phyloP scores from a whole-genome alignment of 2,329 filamentous ascomycete species.

The Sclerotinia trifoliorum region DNA sequence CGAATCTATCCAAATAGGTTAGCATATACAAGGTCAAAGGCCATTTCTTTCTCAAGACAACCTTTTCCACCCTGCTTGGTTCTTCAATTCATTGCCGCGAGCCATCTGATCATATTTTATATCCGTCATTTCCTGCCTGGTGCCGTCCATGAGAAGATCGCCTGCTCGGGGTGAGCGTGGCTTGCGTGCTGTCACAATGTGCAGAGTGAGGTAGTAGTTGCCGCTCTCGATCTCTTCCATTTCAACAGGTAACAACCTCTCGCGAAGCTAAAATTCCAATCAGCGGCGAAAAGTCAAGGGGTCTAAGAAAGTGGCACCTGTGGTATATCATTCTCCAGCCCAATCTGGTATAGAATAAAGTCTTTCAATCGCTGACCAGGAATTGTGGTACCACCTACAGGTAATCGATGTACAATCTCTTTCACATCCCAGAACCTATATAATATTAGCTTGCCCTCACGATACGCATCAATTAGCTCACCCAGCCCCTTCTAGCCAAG shows the following conservation, averaged over 20 bases:
- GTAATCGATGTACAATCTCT: slow-evolving; percentile 33
- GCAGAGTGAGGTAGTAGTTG: slow-evolving; percentile 34
- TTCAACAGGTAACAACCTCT: slow-evolving; percentile 25
- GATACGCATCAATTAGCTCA: slow-evolving; percentile 24
- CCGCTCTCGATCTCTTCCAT: slow-evolving; percentile 28
- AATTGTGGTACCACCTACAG: slow-evolving; percentile 26
- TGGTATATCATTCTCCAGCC: slow-evolving; percentile 26
- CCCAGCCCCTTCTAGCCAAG: slow-evolving; percentile 38
- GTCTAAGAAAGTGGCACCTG: slow-evolving; percentile 1
- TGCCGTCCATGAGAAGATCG: slow-evolving; percentile 34
- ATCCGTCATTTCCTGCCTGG: slow-evolving; percentile 35
- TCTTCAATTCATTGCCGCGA: slow-evolving; percentile 20
- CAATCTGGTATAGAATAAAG: slow-evolving; percentile 18
- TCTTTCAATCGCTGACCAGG: slow-evolving; percentile 14
- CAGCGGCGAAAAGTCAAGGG: background rate
- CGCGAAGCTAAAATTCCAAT: slow-evolving; percentile 28
- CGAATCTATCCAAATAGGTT: slow-evolving; percentile 13
- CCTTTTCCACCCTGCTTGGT: slow-evolving; percentile 20
- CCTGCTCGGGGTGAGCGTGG: slow-evolving; percentile 33
- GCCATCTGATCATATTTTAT: slow-evolving; percentile 37
- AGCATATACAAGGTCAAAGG: background rate
- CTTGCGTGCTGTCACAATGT: slow-evolving; percentile 39
- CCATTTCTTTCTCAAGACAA: background rate
- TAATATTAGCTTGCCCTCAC: slow-evolving; percentile 19
- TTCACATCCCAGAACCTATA: slow-evolving; percentile 38